phyloP scores from a whole-genome alignment of 805 yeast species.

The Nakazawaea siamensis region DNA sequence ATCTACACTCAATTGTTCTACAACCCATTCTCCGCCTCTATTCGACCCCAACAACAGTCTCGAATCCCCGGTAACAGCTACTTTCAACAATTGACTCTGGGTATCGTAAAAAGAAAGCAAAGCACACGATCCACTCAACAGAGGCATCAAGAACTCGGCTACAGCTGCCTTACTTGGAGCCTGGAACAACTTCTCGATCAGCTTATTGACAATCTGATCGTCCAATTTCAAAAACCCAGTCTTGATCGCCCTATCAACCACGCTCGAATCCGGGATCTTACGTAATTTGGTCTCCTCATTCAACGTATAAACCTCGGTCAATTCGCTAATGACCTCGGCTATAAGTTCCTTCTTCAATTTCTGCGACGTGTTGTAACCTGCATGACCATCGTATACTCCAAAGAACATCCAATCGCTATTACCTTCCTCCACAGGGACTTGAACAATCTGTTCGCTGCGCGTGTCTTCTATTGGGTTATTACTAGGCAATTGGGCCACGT shows the following conservation, averaged over 20 bases:
- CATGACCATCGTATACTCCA: constrained; percentile 95
- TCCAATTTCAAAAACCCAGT: constrained; percentile 78
- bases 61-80: constrained; percentile 96
- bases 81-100: constrained; percentile 58
- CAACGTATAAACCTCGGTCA: constrained; percentile 57
- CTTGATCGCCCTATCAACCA: constrained; percentile 72
- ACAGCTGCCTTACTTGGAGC: constrained; percentile 60
- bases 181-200: constrained; percentile 60
- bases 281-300: constrained; percentile 38
- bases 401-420: constrained; percentile 82
- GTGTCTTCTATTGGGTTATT: constrained; percentile 95
- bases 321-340: constrained; percentile 65
- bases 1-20: constrained; percentile 76
- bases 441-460: constrained; percentile 73
- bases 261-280: constrained; percentile 56
- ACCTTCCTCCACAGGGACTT: constrained; percentile 54
- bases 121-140: constrained; percentile 93
- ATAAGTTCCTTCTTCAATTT: constrained; percentile 75
- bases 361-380: constrained; percentile 92
- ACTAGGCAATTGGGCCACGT: constrained; percentile 81
- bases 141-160: constrained; percentile 78
- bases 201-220: constrained; percentile 73
- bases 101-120: constrained; percentile 83
- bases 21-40: constrained; percentile 72
- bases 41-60: constrained; percentile 80